phyloP scores from a whole-genome alignment of 257 asterid genomes.

The Capsicum rhomboideum region DNA sequence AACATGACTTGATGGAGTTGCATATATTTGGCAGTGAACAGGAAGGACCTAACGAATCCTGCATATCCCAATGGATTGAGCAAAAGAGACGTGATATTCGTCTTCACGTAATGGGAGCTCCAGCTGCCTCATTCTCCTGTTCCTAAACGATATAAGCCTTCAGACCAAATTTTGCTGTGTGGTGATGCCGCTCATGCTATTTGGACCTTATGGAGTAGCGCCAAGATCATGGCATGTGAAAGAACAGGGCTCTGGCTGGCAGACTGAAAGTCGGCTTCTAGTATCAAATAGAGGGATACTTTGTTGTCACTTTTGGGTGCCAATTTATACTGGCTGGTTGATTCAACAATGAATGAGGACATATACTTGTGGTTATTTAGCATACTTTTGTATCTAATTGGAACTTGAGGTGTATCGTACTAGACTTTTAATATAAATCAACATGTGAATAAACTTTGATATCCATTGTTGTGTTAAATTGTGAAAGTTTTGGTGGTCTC shows the following conservation, averaged over 20 bases:
- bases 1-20: not conserved
- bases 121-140: not conserved
- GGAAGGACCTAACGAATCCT: not conserved
- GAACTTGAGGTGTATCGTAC: not conserved
- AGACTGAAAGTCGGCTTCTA: not conserved
- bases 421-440: not conserved
- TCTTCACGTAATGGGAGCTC: not conserved
- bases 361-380: not conserved
- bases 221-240: not conserved
- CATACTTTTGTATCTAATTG: not conserved
- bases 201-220: not conserved
- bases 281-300: not conserved
- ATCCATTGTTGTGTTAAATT: not conserved
- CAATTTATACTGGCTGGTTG: not conserved
- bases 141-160: not conserved
- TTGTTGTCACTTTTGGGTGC: not conserved
- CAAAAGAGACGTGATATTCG: not conserved
- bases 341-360: not conserved
- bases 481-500: not conserved
- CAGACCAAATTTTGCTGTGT: not conserved
- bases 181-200: not conserved
- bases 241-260: not conserved
- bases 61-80: not conserved
- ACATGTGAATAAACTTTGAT: not conserved
- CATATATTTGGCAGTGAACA: not conserved